Evolutionary conservation across 2,329 filamentous ascomycete species (phyloP), one percentile per base, ranked within the genome.

Genomic region (Colletotrichum aenigma): DNA sequence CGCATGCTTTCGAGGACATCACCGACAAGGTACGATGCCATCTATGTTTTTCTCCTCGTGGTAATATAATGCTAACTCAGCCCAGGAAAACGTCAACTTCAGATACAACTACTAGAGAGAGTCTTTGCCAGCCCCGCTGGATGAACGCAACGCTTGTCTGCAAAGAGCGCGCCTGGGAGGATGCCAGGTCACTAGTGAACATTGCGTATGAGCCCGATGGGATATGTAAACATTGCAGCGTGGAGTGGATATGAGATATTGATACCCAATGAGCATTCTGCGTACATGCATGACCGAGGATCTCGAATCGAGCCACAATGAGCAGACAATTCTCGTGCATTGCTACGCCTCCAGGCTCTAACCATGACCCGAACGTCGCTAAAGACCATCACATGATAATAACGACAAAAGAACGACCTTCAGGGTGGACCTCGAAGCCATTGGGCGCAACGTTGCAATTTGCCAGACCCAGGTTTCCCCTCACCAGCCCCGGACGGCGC

Each of bases 1-100:
- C 67, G 12, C 89, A 91, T 79, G 91, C 89, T 2, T 93, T 91
- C 80, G 91, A 93, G 79, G 91, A 93, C 80, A 84, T 92, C 80
- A 93, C 91, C 6, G 91, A 93, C 80, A 86, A 84, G 81, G 89
- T 92, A 85, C 92, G 93, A 79, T 79, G 86, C 10, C 76, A 92
- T 93, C 92, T 79, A 87, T 90, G 6, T 26, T 87, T 85, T 80
- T 87, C 83, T 77, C 3, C 1, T 36, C 2, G 12, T 24, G 6
- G 10, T 21, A 7, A 61, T 2, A n/a, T 6, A 24, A 32, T 38
- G 52, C 71, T 74, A 30, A 74, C 4, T 12, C 2, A 4, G 18
- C 7, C n/a, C 4, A 74, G 71, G 71, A 74, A 64, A 70, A 74
- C 26, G 71, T 74, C 16, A 74, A 71, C 28, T 71, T 74, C 28